phyloP scores from a whole-genome alignment of 2,329 filamentous ascomycete species.

The Tolypocladium ophioglossoides region DNA sequence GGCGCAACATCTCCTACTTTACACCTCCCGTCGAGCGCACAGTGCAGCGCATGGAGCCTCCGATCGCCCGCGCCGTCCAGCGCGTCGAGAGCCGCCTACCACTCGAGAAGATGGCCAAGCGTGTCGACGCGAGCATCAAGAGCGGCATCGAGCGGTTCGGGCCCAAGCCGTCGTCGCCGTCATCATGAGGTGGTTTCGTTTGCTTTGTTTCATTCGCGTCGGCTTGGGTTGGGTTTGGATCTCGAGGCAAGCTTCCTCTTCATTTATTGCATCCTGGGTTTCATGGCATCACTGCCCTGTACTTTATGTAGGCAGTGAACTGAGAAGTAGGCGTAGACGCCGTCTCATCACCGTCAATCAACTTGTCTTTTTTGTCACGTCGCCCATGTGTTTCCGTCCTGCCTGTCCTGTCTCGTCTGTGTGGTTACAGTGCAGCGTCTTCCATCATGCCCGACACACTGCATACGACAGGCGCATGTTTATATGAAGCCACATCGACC shows the following conservation, averaged over 20 bases:
- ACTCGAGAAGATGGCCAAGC: constrained; percentile 38
- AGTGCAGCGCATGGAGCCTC: constrained; percentile 38
- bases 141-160: constrained; percentile 29
- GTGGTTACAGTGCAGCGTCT: background rate
- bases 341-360: background rate
- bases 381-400: too few relatives aligned
- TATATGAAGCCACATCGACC: background rate
- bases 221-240: background rate
- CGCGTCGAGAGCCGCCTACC: constrained; percentile 36
- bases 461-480: background rate
- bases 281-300: background rate
- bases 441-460: too few relatives aligned
- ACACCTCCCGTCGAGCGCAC: constrained; percentile 33
- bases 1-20: constrained; percentile 45
- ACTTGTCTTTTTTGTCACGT: background rate
- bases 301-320: background rate
- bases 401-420: background rate
- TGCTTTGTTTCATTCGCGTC: background rate
- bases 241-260: background rate
- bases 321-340: background rate
- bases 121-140: constrained; percentile 36
- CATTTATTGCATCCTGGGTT: background rate
- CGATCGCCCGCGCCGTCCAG: constrained; percentile 32
- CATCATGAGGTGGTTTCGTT: background rate
- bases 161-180: constrained; percentile 11